These are phyloP conservation scores for Rhamnella rubrinervis DNA, from an alignment of 331 rosid species.

Conservation along the genomic window DNA sequence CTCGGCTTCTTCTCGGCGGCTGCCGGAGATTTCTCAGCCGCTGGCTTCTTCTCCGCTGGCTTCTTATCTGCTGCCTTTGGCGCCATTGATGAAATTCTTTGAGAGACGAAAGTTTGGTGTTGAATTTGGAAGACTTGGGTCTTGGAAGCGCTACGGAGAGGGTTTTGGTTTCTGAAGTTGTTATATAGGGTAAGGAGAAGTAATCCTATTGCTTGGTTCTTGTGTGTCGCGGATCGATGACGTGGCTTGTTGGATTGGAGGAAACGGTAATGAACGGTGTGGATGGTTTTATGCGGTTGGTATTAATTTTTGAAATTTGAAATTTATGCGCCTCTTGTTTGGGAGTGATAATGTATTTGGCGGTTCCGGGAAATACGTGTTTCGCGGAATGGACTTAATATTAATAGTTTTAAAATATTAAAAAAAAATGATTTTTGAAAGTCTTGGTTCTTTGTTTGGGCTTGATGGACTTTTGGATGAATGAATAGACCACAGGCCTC, in stretches of 20 bases:
- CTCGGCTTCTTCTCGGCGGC: conserved; percentile 2
- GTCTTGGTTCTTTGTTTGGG: no score
- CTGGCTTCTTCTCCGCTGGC: not conserved
- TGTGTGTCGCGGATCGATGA: not conserved
- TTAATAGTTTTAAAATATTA: no score
- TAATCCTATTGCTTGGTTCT: not conserved
- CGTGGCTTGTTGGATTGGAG: not conserved
- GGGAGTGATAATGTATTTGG: no score
- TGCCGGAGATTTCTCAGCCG: not conserved
- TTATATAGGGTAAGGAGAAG: not conserved
- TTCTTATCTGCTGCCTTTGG: not conserved
- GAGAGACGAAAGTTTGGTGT: not conserved
- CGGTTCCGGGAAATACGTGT: no score
- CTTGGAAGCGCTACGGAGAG: not conserved
- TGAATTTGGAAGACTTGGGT: not conserved
- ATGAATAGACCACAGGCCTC: no score
- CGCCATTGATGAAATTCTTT: not conserved
- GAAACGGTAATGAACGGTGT: not conserved
- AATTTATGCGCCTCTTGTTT: not conserved
- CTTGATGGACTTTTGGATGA: no score
- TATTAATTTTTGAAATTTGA: not conserved
- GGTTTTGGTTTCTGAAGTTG: not conserved
- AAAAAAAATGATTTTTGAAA: no score
- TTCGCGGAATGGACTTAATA: no score
- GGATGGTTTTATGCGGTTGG: not conserved